Percentiles rank a stretch among this genome's conserved stretches.
These are phyloP conservation scores for Hymenoscyphus occultus DNA, from an alignment of 2,329 filamentous ascomycete species.

Conservation along the genomic window DNA sequence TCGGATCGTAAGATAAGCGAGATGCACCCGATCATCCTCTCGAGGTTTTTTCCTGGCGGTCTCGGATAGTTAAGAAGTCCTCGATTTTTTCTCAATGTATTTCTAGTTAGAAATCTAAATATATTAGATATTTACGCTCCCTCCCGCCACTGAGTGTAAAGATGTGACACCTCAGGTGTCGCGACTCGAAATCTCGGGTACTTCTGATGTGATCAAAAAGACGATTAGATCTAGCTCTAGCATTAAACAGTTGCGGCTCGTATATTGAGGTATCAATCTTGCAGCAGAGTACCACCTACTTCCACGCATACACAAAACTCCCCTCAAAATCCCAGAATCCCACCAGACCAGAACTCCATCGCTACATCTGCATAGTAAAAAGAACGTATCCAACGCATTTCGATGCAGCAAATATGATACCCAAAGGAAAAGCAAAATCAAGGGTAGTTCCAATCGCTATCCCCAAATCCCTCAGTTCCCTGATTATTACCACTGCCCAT, in stretches of 20 bases:
- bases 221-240: too few species aligned
- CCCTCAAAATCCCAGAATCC: not conserved
- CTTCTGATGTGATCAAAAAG: too few species aligned
- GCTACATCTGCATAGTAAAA: slow-evolving; percentile 5
- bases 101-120: too few species aligned
- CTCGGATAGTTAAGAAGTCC: too few species aligned
- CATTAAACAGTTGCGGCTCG: not conserved
- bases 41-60: too few species aligned
- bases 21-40: too few species aligned
- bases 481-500: slow-evolving; percentile 6
- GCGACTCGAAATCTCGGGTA: too few species aligned
- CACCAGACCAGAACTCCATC: slow-evolving; percentile 10
- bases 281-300: not conserved
- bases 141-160: too few species aligned
- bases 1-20: too few species aligned
- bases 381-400: not conserved
- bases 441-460: slow-evolving; percentile 15
- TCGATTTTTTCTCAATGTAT: too few species aligned
- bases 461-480: slow-evolving; percentile 9
- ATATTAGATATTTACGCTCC: too few species aligned
- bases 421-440: not conserved
- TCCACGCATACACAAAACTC: not conserved
- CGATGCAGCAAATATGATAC: not conserved
- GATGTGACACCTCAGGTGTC: too few species aligned
- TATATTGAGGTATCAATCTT: not conserved